phyloP scores from a whole-genome alignment of 495 filamentous ascomycete genomes.

The Xylaria curta region DNA sequence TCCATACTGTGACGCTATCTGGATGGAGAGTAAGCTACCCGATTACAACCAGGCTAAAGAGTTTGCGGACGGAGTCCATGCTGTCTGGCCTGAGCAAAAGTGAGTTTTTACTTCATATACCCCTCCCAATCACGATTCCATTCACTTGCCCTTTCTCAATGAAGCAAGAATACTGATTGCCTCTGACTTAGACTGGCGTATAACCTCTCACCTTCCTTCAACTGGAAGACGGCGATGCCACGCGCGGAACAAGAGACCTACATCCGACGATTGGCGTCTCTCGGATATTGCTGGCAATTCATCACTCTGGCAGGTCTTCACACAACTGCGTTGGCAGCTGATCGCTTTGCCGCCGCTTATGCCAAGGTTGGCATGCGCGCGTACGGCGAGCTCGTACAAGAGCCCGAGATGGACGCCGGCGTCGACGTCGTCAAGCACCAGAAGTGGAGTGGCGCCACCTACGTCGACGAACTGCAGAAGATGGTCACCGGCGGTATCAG shows the following conservation, averaged over 20 bases:
- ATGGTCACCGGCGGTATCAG: constrained; percentile 96
- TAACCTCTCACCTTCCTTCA: constrained; percentile 98
- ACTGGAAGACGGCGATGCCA: constrained; percentile 98
- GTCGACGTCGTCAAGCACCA: constrained; percentile 98
- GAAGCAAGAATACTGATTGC: constrained; percentile 27
- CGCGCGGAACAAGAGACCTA: constrained; percentile 95
- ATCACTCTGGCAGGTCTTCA: constrained; percentile 98
- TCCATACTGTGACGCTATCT: constrained; percentile 93
- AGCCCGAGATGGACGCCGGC: constrained; percentile 89
- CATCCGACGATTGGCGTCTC: constrained; percentile 81
- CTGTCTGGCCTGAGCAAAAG: constrained; percentile 96
- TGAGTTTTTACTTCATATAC: constrained; percentile 50
- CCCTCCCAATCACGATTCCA: neutral
- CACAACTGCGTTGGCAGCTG: constrained; percentile 87
- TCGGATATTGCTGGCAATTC: constrained; percentile 99
- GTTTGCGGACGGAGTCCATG: constrained; percentile 93
- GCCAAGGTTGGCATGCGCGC: constrained; percentile 87
- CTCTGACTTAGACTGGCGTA: constrained; percentile 73
- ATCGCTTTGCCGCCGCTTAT: constrained; percentile 87
- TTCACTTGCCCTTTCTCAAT: neutral
- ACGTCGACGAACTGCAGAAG: constrained; percentile 91
- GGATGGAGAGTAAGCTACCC: constrained; percentile 98
- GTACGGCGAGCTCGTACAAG: constrained; percentile 95
- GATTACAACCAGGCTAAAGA: constrained; percentile 92
- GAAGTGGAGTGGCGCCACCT: constrained; percentile 96